phyloP scores from a whole-genome alignment of 495 filamentous ascomycete genomes.

The Letharia lupina region DNA sequence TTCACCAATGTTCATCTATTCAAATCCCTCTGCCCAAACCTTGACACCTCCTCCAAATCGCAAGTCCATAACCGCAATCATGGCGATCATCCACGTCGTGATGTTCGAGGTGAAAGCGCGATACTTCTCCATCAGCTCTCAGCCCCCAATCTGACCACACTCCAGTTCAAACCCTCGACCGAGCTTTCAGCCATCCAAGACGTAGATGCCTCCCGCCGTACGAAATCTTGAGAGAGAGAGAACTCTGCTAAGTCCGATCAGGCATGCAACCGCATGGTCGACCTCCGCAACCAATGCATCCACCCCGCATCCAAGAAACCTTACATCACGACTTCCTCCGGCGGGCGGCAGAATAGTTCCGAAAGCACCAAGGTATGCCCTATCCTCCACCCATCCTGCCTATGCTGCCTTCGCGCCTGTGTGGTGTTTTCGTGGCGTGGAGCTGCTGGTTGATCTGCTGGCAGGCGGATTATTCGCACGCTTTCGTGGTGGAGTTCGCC shows the following conservation, averaged over 20 bases:
- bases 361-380: slow-evolving; percentile 48
- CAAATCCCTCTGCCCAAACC: not conserved
- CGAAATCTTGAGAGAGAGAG: not conserved
- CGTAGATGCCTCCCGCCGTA: not conserved
- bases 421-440: not conserved
- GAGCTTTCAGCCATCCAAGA: not conserved
- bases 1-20: not conserved
- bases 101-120: slow-evolving; percentile 13
- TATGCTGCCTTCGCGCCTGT: not conserved
- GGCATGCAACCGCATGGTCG: slow-evolving; percentile 35
- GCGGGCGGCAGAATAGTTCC: slow-evolving; percentile 50
- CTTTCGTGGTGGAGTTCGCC: slow-evolving; percentile 55
- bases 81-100: slow-evolving; percentile 19
- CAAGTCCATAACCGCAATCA: not conserved
- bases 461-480: slow-evolving; percentile 40
- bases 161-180: slow-evolving; percentile 10
- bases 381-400: slow-evolving; percentile 3
- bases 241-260: slow-evolving; percentile 11
- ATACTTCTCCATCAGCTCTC: not conserved
- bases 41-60: not conserved
- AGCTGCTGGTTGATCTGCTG: not conserved
- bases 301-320: slow-evolving; percentile 36
- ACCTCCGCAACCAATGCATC: slow-evolving; percentile 31
- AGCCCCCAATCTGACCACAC: not conserved
- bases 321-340: slow-evolving; percentile 49